These are phyloP conservation scores for Elsinoe necatrix DNA, from an alignment of 2,329 filamentous ascomycete species.

Conservation along the genomic window DNA sequence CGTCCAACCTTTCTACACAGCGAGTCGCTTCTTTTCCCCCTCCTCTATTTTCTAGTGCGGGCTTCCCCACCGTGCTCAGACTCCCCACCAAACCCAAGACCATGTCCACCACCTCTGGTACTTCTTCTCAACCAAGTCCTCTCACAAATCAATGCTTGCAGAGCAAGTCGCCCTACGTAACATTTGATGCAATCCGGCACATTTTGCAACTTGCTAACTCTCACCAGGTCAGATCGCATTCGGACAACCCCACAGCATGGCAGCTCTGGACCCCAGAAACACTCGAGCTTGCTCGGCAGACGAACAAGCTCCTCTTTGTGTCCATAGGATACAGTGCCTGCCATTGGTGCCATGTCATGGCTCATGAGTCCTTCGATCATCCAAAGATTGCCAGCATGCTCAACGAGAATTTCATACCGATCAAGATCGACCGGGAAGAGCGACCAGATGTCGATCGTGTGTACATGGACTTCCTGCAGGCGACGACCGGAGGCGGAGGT, in stretches of 20 bases:
- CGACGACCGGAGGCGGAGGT: constrained; percentile 78
- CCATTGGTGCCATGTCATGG: constrained; percentile 88
- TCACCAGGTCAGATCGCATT: constrained; percentile 58
- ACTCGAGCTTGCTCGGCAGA: constrained; percentile 63
- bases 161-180: constrained; percentile 60
- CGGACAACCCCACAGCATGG: constrained; percentile 80
- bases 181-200: constrained; percentile 23
- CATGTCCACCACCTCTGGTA: neutral
- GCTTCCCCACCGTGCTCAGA: constrained; percentile 6
- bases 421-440: constrained; percentile 90
- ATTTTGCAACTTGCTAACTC: neutral
- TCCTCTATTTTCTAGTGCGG: neutral
- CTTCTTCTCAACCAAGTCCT: neutral
- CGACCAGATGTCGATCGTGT: constrained; percentile 89
- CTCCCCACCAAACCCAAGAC: neutral
- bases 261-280: constrained; percentile 76
- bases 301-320: constrained; percentile 84
- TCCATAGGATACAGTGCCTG: constrained; percentile 94
- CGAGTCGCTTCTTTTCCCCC: neutral
- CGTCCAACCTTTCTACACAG: neutral
- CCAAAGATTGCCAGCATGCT: constrained; percentile 69
- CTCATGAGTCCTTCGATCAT: constrained; percentile 83
- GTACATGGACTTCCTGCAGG: constrained; percentile 98
- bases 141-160: constrained; percentile 47
- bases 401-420: constrained; percentile 80